Evolutionary conservation across 1,284 basidiomycete species (phyloP), one percentile per base, ranked within the genome.

Genomic region (Dichomitus squalens): DNA sequence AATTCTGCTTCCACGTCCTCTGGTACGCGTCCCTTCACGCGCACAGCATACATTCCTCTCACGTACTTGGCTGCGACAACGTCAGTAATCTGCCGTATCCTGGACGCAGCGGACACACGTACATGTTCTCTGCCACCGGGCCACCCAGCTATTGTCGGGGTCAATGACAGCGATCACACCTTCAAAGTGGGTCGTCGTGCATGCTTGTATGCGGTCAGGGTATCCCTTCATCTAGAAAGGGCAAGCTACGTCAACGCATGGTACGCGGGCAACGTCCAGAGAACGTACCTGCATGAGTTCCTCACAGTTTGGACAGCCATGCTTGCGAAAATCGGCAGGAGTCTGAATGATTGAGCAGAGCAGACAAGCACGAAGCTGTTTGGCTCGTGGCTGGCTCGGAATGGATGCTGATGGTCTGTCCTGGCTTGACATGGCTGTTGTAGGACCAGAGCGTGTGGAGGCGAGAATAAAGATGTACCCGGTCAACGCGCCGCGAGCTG

Each of bases 271-370:
- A 29, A 25, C 23, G 33, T 14, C 5, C 16, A 11, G 9, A 21
- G 16, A 18, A 51, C 76, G 51, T 47, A 95, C 96, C 79, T 96
- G 90, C 72, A 98, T 85, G 64, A 96, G 82, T 67, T 96, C 92
- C 68, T 99, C 96, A 73, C 96, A 99, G 71, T 99, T 99, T 36
- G 96, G 96, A 71, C 96, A 99, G 3, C 96, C 96, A 43, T 81
- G 78, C 63, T 85, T 86, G 52, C 89, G 79, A 71, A 98, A 99
- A 66, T 98, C 96, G 54, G 81, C 79, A 0, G 93, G 87, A 0
- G 87, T 80, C 70, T 95, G 95, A 39, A 97, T 86, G 63, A 96
- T 86, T 9, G 93, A 97, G 73, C 96, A 98, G 31, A 96, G 83
- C 6, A 98, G 81, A 68, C 96, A 98, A 27, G 96, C 95, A 60